Conservation (phyloP, 129 eudicot genomes). For the Artemisia tridentata region DNA sequence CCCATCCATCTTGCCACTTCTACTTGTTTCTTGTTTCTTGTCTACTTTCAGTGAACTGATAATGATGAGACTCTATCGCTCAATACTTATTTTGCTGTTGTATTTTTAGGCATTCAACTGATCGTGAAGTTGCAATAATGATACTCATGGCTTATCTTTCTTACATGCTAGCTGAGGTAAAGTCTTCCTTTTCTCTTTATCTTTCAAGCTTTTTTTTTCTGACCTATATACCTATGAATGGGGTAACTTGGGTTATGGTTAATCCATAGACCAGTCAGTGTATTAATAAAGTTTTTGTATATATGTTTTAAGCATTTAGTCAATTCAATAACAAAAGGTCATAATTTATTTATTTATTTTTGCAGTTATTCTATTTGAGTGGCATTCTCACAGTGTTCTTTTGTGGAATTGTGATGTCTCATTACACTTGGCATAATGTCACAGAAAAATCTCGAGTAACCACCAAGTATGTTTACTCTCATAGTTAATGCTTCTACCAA, state of each 20-base stretch:
- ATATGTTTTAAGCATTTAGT: slow-evolving; percentile 7
- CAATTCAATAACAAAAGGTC: not conserved
- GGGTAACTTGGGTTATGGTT: not conserved
- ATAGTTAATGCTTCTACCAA: not conserved
- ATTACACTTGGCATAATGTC: slow-evolving; percentile 93
- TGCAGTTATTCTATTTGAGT: slow-evolving; percentile 77
- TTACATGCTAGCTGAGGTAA: slow-evolving; percentile 74
- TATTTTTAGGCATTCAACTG: slow-evolving; percentile 68
- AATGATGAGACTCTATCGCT: not conserved
- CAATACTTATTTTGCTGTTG: slow-evolving; percentile 16
- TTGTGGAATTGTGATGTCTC: slow-evolving; percentile 97
- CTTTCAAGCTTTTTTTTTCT: not conserved
- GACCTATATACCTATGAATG: not conserved
- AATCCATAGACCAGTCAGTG: not conserved
- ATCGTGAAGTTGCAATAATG: slow-evolving; percentile 80
- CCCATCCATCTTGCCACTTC: not conserved
- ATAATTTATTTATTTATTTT: not conserved
- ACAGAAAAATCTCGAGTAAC: slow-evolving; percentile 78
- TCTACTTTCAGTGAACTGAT: not conserved
- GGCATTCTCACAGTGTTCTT: slow-evolving; percentile 88
- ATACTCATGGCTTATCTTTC: slow-evolving; percentile 84
- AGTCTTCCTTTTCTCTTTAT: slow-evolving; percentile 9
- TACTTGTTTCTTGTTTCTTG: not conserved
- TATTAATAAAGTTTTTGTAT: not conserved
- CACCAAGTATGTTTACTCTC: slow-evolving; percentile 54